Evolutionary conservation across 2,329 filamentous ascomycete genomes (phyloP).

Genomic region (Raffaelea ambrosiae): DNA sequence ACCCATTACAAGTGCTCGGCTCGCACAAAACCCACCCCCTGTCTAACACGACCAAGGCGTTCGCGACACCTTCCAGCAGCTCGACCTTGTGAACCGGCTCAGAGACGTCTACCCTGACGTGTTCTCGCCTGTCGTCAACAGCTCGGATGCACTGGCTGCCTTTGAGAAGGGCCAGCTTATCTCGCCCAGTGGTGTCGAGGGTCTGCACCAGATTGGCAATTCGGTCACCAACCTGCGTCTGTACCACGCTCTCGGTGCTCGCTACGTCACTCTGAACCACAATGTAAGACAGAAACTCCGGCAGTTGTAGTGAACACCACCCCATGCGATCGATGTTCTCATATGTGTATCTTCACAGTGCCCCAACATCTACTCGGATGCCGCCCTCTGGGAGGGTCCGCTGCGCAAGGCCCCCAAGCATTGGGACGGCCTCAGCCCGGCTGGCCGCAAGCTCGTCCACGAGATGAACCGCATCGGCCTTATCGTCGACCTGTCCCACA

Average conservation of each 20-base stretch:
- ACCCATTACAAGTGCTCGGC: too few relatives aligned
- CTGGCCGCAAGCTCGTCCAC: constrained; percentile 58
- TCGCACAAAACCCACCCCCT: background rate
- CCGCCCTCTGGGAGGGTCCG: constrained; percentile 56
- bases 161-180: constrained; percentile 57
- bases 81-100: constrained; percentile 63
- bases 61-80: constrained; percentile 56
- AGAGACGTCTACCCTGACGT: constrained; percentile 54
- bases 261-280: constrained; percentile 84
- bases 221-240: constrained; percentile 65
- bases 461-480: constrained; percentile 96
- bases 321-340: background rate
- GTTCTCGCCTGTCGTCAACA: constrained; percentile 57
- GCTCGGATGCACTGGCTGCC: constrained; percentile 50
- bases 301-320: background rate
- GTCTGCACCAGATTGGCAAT: constrained; percentile 90
- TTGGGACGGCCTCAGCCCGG: constrained; percentile 64
- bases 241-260: constrained; percentile 70
- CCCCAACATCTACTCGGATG: constrained; percentile 83
- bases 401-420: constrained; percentile 43
- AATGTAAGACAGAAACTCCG: constrained; percentile 36
- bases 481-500: constrained; percentile 83
- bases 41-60: constrained; percentile 8
- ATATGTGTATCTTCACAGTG: constrained; percentile 33
- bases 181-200: constrained; percentile 74